Conservation (phyloP, 2,329 filamentous ascomycete genomes). For the Aspergillus sp. region DNA sequence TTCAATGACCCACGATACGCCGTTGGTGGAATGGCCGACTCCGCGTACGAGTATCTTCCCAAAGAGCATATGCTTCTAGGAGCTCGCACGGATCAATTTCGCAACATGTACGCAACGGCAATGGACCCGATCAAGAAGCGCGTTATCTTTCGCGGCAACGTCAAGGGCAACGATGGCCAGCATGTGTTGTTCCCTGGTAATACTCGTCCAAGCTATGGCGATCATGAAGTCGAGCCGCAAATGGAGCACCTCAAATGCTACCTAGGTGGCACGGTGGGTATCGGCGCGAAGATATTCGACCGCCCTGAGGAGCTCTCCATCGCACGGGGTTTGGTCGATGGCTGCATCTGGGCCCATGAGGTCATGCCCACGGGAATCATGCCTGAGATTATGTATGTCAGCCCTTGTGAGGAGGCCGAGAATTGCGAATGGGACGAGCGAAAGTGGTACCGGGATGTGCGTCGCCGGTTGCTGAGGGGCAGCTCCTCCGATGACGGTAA, state of each 20-base stretch:
- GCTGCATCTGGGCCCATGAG: constrained; percentile 56
- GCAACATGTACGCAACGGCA: constrained; percentile 35
- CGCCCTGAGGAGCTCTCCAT: constrained; percentile 47
- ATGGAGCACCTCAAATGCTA: constrained; percentile 54
- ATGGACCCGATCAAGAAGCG: constrained; percentile 33
- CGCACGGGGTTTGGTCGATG: constrained; percentile 50
- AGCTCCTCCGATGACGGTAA: constrained; percentile 9
- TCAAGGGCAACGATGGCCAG: constrained; percentile 21
- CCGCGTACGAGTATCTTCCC: constrained; percentile 44
- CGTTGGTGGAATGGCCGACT: constrained; percentile 41
- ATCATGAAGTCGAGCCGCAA: constrained; percentile 24
- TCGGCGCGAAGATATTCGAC: constrained; percentile 51
- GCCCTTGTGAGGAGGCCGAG: constrained; percentile 39
- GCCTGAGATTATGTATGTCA: constrained; percentile 50
- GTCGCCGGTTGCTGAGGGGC: constrained; percentile 9
- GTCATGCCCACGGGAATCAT: constrained; percentile 51
- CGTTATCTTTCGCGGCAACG: constrained; percentile 40
- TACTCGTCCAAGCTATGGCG: constrained; percentile 12
- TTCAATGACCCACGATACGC: constrained; percentile 31
- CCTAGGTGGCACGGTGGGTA: constrained; percentile 53
- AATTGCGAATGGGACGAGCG: constrained; percentile 48
- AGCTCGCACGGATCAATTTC: constrained; percentile 34
- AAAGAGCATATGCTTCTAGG: constrained; percentile 42
- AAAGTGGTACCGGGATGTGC: constrained; percentile 26
- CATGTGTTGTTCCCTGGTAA: constrained; percentile 36